A percentile compares a stretch with the other conserved stretches of the same genome.
These are phyloP conservation scores for Kazachstania kunashirensis DNA, from an alignment of 805 yeast genomes.

Conservation along the genomic window DNA sequence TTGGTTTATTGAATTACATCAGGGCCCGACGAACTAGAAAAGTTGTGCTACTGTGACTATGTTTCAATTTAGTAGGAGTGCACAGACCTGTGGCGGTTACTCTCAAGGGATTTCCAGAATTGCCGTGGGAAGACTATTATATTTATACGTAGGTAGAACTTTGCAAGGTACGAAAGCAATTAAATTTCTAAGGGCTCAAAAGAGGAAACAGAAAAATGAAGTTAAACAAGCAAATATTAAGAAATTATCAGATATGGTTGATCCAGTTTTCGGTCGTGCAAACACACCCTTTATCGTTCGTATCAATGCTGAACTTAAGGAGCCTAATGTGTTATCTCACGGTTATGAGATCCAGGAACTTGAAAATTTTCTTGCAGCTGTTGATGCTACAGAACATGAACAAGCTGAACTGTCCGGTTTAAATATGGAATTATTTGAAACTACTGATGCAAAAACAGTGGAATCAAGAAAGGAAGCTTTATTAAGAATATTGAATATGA, in stretches of 20 bases:
- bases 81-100: background rate
- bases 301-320: conserved; percentile 54
- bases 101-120: background rate
- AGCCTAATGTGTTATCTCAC: conserved; percentile 53
- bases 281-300: conserved; percentile 60
- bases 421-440: conserved; percentile 15
- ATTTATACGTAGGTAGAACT: no score
- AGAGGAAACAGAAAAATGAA: conserved; percentile 28
- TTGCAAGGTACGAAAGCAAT: conserved; percentile 21
- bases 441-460: conserved; percentile 32
- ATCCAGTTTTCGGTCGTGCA: conserved; percentile 76
- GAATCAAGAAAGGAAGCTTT: conserved; percentile 59
- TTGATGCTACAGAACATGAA: conserved; percentile 24
- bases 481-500: conserved; percentile 60
- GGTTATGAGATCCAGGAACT: conserved; percentile 55
- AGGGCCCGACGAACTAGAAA: no score
- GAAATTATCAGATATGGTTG: conserved; percentile 38
- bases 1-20: no score
- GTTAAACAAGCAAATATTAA: conserved; percentile 27
- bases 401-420: conserved; percentile 20
- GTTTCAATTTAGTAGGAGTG: background rate
- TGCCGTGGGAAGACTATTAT: conserved; percentile 6
- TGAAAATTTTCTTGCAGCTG: conserved; percentile 63
- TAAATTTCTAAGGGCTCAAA: conserved; percentile 28
- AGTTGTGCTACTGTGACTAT: no score